Percentiles rank a stretch among this genome's conserved stretches.
Conservation (phyloP, 2,329 filamentous ascomycete species). For the Metarhizium sp. region DNA sequence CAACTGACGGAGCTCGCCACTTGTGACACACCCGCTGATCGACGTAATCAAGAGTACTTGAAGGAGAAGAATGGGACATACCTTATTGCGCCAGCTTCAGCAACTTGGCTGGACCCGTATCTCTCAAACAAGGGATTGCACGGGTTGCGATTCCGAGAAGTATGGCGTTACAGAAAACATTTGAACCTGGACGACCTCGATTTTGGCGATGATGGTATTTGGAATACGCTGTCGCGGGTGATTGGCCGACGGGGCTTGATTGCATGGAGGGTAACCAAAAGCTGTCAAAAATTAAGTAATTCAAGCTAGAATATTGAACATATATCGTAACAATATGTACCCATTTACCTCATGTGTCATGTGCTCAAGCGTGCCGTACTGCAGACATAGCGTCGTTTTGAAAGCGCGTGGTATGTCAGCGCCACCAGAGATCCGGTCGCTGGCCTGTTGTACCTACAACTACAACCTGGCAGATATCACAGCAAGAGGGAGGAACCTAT, state of each 20-base stretch:
- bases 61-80: slow-evolving; percentile 57
- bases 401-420: not conserved
- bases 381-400: not conserved
- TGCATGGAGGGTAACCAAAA: slow-evolving; percentile 57
- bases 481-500: not conserved
- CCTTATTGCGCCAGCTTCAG: slow-evolving; percentile 64
- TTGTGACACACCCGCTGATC: slow-evolving; percentile 50
- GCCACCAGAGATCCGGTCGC: too few relatives aligned
- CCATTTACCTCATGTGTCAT: not conserved
- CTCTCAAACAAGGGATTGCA: slow-evolving; percentile 48
- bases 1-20: slow-evolving; percentile 50
- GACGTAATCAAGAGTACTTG: slow-evolving; percentile 44
- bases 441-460: too few relatives aligned
- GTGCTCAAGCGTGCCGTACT: not conserved
- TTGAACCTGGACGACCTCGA: slow-evolving; percentile 74
- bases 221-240: slow-evolving; percentile 59
- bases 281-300: slow-evolving; percentile 26
- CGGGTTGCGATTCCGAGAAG: slow-evolving; percentile 55
- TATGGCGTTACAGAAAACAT: slow-evolving; percentile 60
- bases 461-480: too few relatives aligned
- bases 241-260: slow-evolving; percentile 53
- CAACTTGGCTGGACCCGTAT: slow-evolving; percentile 59
- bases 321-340: not conserved
- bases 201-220: slow-evolving; percentile 67
- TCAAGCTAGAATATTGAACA: not conserved